Percentiles rank a stretch among this genome's conserved stretches.
Conservation (phyloP, 345 rosid species). For the Aquilaria yunnanensis region DNA sequence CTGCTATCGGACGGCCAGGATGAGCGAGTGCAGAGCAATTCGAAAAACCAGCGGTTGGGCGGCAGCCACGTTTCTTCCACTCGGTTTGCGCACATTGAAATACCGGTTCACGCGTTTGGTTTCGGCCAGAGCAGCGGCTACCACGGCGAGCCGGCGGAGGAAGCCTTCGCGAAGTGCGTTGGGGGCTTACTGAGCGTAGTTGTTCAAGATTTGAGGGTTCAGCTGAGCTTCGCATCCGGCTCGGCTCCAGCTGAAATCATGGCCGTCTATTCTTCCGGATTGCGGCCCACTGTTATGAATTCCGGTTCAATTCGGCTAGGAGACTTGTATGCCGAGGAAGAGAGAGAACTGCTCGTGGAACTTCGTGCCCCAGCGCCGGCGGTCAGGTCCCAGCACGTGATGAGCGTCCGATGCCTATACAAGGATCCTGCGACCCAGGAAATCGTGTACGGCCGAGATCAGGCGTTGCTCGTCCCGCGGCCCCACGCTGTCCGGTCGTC, state of each 20-base stretch:
- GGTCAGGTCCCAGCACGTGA: conserved; percentile 30
- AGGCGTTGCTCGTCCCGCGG: conserved; percentile 31
- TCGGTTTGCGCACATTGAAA: conserved; percentile 67
- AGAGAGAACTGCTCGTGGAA: conserved; percentile 69
- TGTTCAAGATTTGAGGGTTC: conserved; percentile 69
- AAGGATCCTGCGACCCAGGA: conserved; percentile 59
- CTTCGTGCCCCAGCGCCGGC: conserved; percentile 38
- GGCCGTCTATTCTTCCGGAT: conserved; percentile 60
- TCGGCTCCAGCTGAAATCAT: conserved; percentile 67
- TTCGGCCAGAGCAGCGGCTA: conserved; percentile 46
- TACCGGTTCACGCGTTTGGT: conserved; percentile 51
- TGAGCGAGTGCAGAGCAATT: conserved; percentile 19
- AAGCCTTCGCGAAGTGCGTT: conserved; percentile 54
- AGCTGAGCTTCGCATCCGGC: conserved; percentile 47
- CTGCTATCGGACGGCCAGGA: conserved; percentile 61
- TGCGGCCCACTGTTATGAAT: conserved; percentile 38
- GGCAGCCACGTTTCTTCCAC: conserved; percentile 40
- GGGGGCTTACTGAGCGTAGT: conserved; percentile 57
- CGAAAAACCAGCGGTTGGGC: conserved; percentile 22
- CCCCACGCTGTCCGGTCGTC: conserved; percentile 44
- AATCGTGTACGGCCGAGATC: conserved; percentile 46
- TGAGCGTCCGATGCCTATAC: conserved; percentile 54
- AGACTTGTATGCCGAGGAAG: conserved; percentile 75
- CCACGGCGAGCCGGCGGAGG: conserved; percentile 50
- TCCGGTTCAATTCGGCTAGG: conserved; percentile 63